Evolutionary conservation across 257 asterid genomes (phyloP).

Genomic region (Jaltomata sinuosa): DNA sequence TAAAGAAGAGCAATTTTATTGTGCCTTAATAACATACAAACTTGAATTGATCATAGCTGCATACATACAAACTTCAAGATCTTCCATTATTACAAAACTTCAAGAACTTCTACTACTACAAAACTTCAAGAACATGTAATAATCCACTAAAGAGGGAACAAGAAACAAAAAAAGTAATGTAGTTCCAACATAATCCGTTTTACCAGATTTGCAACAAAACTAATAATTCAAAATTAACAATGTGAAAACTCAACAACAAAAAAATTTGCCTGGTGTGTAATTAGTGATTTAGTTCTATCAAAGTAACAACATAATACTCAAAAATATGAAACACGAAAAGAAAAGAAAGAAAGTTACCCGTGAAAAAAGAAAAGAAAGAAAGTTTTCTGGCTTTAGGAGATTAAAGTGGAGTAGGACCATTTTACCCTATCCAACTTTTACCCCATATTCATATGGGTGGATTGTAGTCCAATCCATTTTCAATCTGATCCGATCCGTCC

Average conservation of each 20-base stretch:
- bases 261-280: not conserved
- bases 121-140: not conserved
- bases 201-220: not conserved
- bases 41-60: not conserved
- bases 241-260: not conserved
- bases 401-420: not conserved
- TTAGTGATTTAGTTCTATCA: not conserved
- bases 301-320: not conserved
- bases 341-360: too few relatives aligned
- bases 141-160: not conserved
- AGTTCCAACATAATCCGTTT: not conserved
- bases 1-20: not conserved
- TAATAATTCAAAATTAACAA: not conserved
- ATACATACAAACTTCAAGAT: not conserved
- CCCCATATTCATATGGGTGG: not conserved
- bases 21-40: not conserved
- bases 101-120: not conserved
- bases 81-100: not conserved
- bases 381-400: not conserved
- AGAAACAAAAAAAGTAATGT: not conserved
- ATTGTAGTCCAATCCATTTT: not conserved
- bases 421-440: too few relatives aligned
- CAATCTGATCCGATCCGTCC: not conserved
- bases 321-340: not conserved
- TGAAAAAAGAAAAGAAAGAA: not conserved